Conservation (phyloP, 768 basidiomycete species). For the Tricholoma terreum region DNA sequence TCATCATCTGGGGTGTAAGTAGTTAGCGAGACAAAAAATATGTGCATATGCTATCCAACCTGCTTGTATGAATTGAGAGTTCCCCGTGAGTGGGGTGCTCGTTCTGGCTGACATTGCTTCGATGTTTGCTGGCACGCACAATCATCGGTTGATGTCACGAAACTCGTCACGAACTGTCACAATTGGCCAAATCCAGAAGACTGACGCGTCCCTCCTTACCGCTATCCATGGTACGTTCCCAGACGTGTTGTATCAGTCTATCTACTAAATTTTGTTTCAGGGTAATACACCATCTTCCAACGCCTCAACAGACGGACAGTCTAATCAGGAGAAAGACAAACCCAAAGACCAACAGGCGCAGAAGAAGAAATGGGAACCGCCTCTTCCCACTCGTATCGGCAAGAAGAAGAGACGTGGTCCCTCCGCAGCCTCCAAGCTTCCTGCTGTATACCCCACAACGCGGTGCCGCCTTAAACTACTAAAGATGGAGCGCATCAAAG, state of each 20-base stretch:
- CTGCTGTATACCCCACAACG: constrained; percentile 90
- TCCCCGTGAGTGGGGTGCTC: constrained; percentile 52
- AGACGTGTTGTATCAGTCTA: background rate
- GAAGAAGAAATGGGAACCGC: constrained; percentile 98
- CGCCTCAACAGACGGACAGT: constrained; percentile 37
- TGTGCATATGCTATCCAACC: constrained; percentile 36
- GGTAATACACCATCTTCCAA: constrained; percentile 73
- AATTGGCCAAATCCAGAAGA: constrained; percentile 32
- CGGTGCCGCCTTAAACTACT: constrained; percentile 93
- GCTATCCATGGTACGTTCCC: constrained; percentile 20
- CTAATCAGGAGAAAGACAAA: constrained; percentile 39
- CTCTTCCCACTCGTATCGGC: constrained; percentile 92
- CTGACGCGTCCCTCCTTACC: constrained; percentile 47
- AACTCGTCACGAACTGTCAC: constrained; percentile 19
- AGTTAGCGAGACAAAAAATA: background rate
- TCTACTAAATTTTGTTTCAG: constrained; percentile 30
- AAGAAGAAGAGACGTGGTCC: constrained; percentile 98
- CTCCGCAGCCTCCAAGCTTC: constrained; percentile 85
- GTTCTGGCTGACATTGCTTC: constrained; percentile 35
- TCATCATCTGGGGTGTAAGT: constrained; percentile 54
- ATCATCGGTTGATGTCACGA: constrained; percentile 15
- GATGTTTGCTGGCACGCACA: constrained; percentile 29
- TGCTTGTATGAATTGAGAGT: constrained; percentile 79
- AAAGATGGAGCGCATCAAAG: constrained; percentile 98
- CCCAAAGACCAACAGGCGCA: constrained; percentile 45